phyloP scores from a whole-genome alignment of 495 filamentous ascomycete species.

The Trichoderma gamsii region DNA sequence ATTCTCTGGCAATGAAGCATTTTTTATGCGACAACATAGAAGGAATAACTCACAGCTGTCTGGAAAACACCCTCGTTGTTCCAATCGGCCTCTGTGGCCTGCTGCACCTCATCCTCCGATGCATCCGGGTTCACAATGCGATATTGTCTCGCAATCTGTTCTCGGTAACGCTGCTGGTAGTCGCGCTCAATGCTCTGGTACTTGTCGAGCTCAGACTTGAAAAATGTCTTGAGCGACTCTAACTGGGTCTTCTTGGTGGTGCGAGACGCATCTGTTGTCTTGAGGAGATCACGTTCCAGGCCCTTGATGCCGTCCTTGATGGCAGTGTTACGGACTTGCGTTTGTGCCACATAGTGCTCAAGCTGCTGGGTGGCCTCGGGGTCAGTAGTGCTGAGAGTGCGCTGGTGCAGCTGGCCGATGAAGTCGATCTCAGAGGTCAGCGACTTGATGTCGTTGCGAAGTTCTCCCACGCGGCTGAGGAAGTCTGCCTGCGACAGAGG shows the following conservation, averaged over 20 bases:
- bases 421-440: slow-evolving; percentile 49
- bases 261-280: slow-evolving; percentile 47
- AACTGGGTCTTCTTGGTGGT: slow-evolving; percentile 57
- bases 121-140: slow-evolving; percentile 70
- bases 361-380: slow-evolving; percentile 41
- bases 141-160: slow-evolving; percentile 68
- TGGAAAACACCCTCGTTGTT: slow-evolving; percentile 72
- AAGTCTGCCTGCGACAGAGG: slow-evolving; percentile 52
- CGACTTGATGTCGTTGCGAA: slow-evolving; percentile 50
- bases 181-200: slow-evolving; percentile 59
- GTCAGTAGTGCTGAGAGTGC: slow-evolving; percentile 50
- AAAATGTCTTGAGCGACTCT: slow-evolving; percentile 55
- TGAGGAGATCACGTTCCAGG: slow-evolving; percentile 56
- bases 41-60: slow-evolving; percentile 52
- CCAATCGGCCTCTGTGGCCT: slow-evolving; percentile 62
- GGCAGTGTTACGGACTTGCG: slow-evolving; percentile 56
- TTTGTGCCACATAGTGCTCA: slow-evolving; percentile 56
- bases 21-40: slow-evolving; percentile 13
- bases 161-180: slow-evolving; percentile 59
- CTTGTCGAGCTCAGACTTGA: slow-evolving; percentile 55
- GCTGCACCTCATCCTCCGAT: slow-evolving; percentile 54
- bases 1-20: not conserved
- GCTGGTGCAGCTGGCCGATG: slow-evolving; percentile 56
- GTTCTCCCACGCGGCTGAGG: slow-evolving; percentile 51
- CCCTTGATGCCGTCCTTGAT: slow-evolving; percentile 64